Evolutionary conservation across 2,329 filamentous ascomycete genomes (phyloP), one percentile per base, ranked within the genome.

Genomic region (Trichophyton mentagrophytes): DNA sequence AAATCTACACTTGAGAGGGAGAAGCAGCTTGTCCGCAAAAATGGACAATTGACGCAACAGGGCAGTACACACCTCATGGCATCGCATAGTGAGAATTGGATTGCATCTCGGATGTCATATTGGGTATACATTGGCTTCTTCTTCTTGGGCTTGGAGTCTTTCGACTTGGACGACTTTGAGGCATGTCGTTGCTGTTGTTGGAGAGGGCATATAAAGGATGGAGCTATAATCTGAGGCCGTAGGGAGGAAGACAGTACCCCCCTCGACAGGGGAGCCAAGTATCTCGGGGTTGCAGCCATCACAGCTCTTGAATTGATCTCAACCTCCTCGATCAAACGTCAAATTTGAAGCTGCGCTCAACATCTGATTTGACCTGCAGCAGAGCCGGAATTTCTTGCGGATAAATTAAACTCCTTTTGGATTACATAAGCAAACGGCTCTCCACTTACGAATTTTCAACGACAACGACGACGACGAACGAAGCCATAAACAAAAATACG

Each of bases 71-170:
- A 76, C 89, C 91, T 84, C 84, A 99, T 93, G 15, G 93, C 95
- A 78, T 99, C 93, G 66, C 89, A 87, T 36, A 99, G 80, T 0
- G 90, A 83, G 70, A 87, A 96, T 69, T 88, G 86, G 40, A 89
- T 80, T 49, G 84, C 82, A 65, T 84, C 78, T 64, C 82, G 82
- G 65, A 92, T 73, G 64, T 85, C 79, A 64, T 80, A 80, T 62
- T 80, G 78, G 65, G 84, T 81, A 71, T 85, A 90, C 72, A 80
- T 82, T 74, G 82, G 82, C 64, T 76, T 73, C 74, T 82, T 84
- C 67, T 79, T 80, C 67, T 77, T 77, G 74, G 61, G 70, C 67
- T 63, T 64, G 57, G 58, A 13, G 13, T 57, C 59, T 44, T 53
- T 60, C 0, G 47, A 59, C 58, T 59, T 60, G 11, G 55, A 42